Percentiles rank a stretch among this genome's conserved stretches.
phyloP scores from a whole-genome alignment of 2,329 filamentous ascomycete species.

The Cadophora sp. region DNA sequence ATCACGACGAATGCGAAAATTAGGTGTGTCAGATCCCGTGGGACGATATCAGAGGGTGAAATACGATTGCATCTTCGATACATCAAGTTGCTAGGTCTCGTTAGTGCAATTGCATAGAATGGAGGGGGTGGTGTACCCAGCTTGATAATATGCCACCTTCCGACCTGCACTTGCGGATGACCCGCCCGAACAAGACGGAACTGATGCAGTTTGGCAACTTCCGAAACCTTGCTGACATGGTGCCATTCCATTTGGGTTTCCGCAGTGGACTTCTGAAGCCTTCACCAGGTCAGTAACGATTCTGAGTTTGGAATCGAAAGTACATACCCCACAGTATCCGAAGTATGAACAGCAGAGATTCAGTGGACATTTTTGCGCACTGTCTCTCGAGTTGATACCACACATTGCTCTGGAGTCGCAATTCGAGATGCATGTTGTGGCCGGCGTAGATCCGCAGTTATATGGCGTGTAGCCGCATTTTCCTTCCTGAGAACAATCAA shows the following conservation, averaged over 20 bases:
- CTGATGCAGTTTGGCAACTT: slow-evolving; percentile 39
- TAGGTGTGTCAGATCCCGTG: slow-evolving; percentile 33
- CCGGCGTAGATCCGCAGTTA: slow-evolving; percentile 28
- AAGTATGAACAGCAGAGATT: slow-evolving; percentile 35
- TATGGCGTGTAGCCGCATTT: slow-evolving; percentile 35
- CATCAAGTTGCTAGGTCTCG: slow-evolving; percentile 18
- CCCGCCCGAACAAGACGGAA: slow-evolving; percentile 39
- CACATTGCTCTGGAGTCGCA: slow-evolving; percentile 46
- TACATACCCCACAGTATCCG: slow-evolving; percentile 33
- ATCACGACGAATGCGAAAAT: slow-evolving; percentile 51
- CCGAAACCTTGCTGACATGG: slow-evolving; percentile 48
- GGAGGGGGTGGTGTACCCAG: slow-evolving; percentile 20
- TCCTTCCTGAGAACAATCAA: slow-evolving; percentile 31
- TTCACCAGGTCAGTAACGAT: slow-evolving; percentile 9
- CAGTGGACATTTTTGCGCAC: slow-evolving; percentile 39
- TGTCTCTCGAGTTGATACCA: slow-evolving; percentile 40
- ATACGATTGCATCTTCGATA: slow-evolving; percentile 30
- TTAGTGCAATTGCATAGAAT: slow-evolving; percentile 27
- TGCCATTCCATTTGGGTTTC: slow-evolving; percentile 13
- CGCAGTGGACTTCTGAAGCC: slow-evolving; percentile 27
- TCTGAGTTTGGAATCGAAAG: not conserved
- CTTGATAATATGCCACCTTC: slow-evolving; percentile 48
- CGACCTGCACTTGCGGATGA: slow-evolving; percentile 42
- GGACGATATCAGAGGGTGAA: slow-evolving; percentile 37
- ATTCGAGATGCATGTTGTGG: slow-evolving; percentile 34